Evolutionary conservation across 768 basidiomycete genomes (phyloP), one percentile per base, ranked within the genome.

Genomic region (Macrolepiota albuminosa): DNA sequence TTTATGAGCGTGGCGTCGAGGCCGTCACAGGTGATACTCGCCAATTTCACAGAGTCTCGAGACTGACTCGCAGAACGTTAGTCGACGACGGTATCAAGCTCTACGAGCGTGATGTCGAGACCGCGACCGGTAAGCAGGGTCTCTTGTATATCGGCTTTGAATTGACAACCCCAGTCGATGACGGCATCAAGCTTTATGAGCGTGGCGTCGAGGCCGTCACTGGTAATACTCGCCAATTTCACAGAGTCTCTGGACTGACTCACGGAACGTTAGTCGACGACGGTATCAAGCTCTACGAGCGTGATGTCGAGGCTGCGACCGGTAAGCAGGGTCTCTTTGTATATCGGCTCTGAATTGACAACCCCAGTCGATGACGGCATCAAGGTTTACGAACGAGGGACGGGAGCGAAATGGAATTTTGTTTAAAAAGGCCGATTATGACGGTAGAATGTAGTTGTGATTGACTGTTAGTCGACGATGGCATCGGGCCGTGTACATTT

Each of bases 391-490:
- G 29, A 4, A 29, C 29, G 29, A 29, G 29, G 2, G 29, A 29
- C 29, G 29, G 29, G 3, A 29, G 29, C 29, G 29, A 29, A 29
- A 4, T 2, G 29, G 29, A 29, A 4, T 3, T 29, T 29, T 29
- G 29, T 29, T 29, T 29, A 29, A 4, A 29, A 29, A 4, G 29
- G 29, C 29, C 29, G 29, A 21, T 21, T 21, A 21, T 21, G 21
- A 21, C 21, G 21, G 21, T 21, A 21, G 21, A 21, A 21, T 21
- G 21, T 21, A 21, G 21, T 21, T 21, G 21, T 21, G n/a, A n/a
- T n/a, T n/a, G n/a, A n/a, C n/a, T n/a, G n/a, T n/a, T 29, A 57
- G 56, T 57, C 13, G 56, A 57, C 39, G 56, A 57, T 42, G 56
- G 56, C 9, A 57, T 57, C 48, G 50, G 50, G 26, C 29, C 50